Evolutionary conservation across 2,329 filamentous ascomycete species (phyloP).

Genomic region (Harringtonia aguacate): DNA sequence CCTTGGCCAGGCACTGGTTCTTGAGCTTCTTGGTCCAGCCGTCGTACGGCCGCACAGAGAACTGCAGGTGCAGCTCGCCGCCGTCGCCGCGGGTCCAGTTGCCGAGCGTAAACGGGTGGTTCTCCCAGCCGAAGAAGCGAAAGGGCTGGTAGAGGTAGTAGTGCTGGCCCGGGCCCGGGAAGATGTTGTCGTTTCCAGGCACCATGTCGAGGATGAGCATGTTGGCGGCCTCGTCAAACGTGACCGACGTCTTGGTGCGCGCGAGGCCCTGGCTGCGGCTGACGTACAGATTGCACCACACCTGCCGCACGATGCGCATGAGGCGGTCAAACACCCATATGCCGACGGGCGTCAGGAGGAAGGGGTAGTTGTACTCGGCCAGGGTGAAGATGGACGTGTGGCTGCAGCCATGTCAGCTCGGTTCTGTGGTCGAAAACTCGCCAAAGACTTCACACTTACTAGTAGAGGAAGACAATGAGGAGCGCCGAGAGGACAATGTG

Average conservation of each 20-base stretch:
- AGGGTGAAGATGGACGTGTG: constrained; percentile 10
- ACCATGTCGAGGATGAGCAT: constrained; percentile 8
- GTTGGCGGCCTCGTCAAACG: constrained; percentile 8
- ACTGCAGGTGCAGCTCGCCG: constrained; percentile 7
- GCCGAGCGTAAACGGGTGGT: constrained; percentile 38
- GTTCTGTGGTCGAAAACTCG: too few relatives aligned
- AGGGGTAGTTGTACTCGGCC: constrained; percentile 9
- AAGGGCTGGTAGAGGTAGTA: constrained; percentile 34
- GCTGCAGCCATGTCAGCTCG: constrained; percentile 1
- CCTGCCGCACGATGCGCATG: constrained; percentile 28
- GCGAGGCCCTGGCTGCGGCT: constrained; percentile 1
- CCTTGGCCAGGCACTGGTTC: constrained; percentile 6
- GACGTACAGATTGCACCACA: constrained; percentile 25
- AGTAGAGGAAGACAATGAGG: constrained; percentile 23
- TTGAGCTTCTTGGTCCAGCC: constrained; percentile 13
- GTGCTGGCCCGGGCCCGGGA: constrained; percentile 28
- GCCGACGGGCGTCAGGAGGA: constrained; percentile 7
- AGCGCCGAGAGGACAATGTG: constrained; percentile 31
- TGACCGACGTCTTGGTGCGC: constrained; percentile 5
- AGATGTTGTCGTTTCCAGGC: constrained; percentile 3
- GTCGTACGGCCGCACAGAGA: constrained; percentile 11
- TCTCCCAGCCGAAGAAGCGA: constrained; percentile 32
- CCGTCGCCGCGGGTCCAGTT: neutral
- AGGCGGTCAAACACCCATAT: constrained; percentile 14
- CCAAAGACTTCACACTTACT: too few relatives aligned